phyloP scores from a whole-genome alignment of 768 basidiomycete species.

The Heimioporus sp. region DNA sequence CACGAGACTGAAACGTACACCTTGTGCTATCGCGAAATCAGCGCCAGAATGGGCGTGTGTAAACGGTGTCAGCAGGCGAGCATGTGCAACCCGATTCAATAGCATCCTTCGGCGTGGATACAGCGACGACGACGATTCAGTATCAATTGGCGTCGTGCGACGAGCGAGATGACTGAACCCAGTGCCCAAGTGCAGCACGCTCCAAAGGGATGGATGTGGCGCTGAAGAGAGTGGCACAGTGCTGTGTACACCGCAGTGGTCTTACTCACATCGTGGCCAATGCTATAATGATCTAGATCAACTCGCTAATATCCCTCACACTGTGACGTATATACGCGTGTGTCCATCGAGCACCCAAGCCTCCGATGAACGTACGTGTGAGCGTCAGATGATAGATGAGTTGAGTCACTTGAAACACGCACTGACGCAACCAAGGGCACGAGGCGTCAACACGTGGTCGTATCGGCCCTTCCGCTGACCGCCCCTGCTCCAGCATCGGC shows the following conservation, averaged over 20 bases:
- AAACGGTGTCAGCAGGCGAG: background rate
- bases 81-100: background rate
- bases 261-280: background rate
- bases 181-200: background rate
- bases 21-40: background rate
- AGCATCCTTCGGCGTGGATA: background rate
- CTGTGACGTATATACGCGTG: background rate
- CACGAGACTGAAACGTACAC: background rate
- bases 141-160: background rate
- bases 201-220: background rate
- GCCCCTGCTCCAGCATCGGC: no score
- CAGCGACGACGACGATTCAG: background rate
- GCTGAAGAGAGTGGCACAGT: background rate
- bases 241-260: background rate
- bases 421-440: background rate
- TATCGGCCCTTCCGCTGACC: no score
- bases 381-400: background rate
- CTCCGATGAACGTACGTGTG: slow-evolving; percentile 1
- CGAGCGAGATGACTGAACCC: background rate
- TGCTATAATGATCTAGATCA: background rate
- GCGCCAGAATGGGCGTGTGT: background rate
- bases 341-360: background rate
- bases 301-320: background rate
- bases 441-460: background rate
- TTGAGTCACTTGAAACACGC: background rate